Conservation (phyloP, 169 alveolate genomes). For the Prorocentrum cordatum region DNA sequence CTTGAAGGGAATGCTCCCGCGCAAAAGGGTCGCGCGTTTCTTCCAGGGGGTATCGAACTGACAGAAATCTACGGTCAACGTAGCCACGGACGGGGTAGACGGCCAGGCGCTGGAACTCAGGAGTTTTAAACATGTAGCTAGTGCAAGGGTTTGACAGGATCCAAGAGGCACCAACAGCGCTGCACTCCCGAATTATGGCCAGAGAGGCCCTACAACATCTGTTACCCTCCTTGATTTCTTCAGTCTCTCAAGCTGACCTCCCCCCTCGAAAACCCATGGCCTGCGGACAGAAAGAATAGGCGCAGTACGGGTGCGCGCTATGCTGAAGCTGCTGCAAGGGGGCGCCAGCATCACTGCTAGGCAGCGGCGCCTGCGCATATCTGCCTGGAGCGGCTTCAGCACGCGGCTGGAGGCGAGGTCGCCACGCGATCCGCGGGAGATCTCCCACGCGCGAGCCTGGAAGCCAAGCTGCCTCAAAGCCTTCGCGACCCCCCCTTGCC, state of each 20-base stretch:
- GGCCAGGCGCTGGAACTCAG: neutral
- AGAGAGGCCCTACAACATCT: neutral
- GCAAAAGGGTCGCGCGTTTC: neutral
- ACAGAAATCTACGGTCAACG: neutral
- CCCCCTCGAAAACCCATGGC: neutral
- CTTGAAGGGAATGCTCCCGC: neutral
- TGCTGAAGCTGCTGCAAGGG: too few relatives aligned
- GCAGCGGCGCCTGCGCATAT: too few relatives aligned
- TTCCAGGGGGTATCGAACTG: slow-evolving; percentile 2
- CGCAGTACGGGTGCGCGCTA: too few relatives aligned
- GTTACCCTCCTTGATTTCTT: neutral
- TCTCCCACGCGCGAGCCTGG: neutral
- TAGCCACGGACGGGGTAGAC: neutral
- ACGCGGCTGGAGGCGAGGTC: too few relatives aligned
- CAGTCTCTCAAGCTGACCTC: neutral
- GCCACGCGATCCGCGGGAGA: neutral
- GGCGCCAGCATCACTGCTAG: too few relatives aligned
- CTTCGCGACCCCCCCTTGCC: neutral
- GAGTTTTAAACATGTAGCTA: neutral
- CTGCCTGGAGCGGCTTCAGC: too few relatives aligned
- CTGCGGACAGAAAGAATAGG: neutral
- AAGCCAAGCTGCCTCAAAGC: neutral
- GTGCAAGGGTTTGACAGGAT: neutral
- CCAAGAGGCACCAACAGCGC: neutral
- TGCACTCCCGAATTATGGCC: neutral